These are phyloP conservation scores for Nidularia pulvinata DNA, from an alignment of 768 basidiomycete species.

Conservation along the genomic window DNA sequence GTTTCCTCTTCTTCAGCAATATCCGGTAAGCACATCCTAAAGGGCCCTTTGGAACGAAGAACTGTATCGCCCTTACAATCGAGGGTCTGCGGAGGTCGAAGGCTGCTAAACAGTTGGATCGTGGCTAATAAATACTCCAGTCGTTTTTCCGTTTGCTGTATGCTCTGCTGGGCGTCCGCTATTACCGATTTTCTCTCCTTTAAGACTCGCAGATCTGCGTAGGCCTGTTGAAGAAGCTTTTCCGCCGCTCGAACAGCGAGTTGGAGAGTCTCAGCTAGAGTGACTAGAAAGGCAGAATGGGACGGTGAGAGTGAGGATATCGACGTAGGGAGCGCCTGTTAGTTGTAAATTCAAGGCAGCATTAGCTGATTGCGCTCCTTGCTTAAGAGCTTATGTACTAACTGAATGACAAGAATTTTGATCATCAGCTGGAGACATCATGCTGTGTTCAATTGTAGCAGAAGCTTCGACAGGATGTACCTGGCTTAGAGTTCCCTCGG, in stretches of 20 bases:
- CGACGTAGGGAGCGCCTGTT: background rate
- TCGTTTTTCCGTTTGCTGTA: background rate
- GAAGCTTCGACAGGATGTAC: background rate
- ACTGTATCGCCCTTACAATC: no score
- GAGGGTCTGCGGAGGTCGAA: background rate
- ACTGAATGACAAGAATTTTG: background rate
- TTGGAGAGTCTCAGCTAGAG: background rate
- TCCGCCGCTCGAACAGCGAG: background rate
- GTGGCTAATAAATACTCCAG: background rate
- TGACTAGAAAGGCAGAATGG: background rate
- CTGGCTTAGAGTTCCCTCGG: background rate
- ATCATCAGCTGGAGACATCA: background rate
- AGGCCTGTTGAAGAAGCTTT: background rate
- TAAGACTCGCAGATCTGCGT: background rate
- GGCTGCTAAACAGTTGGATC: background rate
- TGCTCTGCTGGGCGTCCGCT: background rate
- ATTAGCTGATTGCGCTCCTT: background rate
- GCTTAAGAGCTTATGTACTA: background rate
- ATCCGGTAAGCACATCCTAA: no score
- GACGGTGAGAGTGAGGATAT: background rate
- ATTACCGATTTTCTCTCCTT: background rate
- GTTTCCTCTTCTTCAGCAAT: no score
- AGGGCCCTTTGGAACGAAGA: no score
- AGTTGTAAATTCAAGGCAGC: background rate
- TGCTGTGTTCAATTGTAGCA: background rate